Conservation (phyloP, 1,139 yeast genomes). For the Debaryomyces psychrophilus region DNA sequence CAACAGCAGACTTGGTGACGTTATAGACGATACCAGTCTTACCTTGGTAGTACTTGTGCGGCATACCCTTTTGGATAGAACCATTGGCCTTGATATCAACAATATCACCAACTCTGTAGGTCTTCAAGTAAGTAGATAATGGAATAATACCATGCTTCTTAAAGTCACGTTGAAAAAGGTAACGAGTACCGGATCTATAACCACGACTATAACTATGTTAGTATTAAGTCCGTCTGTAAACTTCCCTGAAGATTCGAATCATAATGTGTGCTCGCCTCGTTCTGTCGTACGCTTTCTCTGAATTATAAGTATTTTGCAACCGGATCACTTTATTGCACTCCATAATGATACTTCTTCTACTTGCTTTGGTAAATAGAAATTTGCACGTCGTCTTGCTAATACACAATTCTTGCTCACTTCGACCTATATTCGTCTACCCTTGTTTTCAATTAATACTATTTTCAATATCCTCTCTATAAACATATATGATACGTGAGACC, state of each 20-base stretch:
- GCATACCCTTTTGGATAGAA: slow-evolving; percentile 99
- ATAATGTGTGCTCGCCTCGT: background rate
- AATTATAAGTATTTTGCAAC: background rate
- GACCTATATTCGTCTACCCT: no score
- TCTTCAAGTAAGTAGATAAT: slow-evolving; percentile 94
- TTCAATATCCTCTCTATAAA: background rate
- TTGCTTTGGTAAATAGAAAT: no score
- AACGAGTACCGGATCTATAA: slow-evolving; percentile 99
- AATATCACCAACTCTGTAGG: slow-evolving; percentile 98
- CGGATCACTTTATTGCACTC: background rate
- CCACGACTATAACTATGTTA: slow-evolving; percentile 60
- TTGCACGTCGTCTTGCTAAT: no score
- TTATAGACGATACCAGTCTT: slow-evolving; percentile 99
- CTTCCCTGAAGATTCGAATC: background rate
- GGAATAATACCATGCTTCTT: slow-evolving; percentile 96
- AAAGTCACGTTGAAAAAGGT: slow-evolving; percentile 99
- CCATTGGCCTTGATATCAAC: slow-evolving; percentile 99
- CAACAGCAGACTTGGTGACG: slow-evolving; percentile 97
- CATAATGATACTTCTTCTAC: no score
- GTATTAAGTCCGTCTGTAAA: slow-evolving; percentile 5
- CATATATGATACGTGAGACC: slow-evolving; percentile 1
- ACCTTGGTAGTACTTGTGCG: slow-evolving; percentile 99
- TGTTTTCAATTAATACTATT: background rate
- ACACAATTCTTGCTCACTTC: no score
- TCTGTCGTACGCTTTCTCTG: background rate